Base-by-base conservation (phyloP, 2,329 filamentous ascomycete genomes). In the Pseudogymnoascus sp. region DNA sequence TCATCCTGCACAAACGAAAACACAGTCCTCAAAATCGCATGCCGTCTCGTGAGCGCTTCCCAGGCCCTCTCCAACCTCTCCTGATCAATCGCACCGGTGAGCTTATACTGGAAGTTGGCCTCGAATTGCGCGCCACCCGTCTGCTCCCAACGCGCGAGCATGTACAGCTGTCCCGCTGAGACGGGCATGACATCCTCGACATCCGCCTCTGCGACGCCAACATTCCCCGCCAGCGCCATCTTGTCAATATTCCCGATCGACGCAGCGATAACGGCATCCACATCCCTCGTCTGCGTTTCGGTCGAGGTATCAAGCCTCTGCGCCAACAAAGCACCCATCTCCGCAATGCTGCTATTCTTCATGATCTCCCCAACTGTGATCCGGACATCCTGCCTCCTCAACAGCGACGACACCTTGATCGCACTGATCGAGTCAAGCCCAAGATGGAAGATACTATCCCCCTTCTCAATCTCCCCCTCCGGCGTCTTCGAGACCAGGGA, bases 381-480 rank as follows among this genome's bases (percentile, higher is more conserved):
- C 5, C 73, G 71, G 6, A 95, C 70, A 0, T 77, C 80, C 35
- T 77, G 73, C 66, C 82, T 86, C 37, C 82, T 83, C 5, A 95
- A 75, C 9, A 90, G 75, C 0, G 85, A 80, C 4, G 84, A 82
- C 3, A 90, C 84, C 67, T 92, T 94, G 74, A 95, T 94, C 1
- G 89, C 88, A 65, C 86, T 94, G 70, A 96, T 94, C 0, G 90
- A 95, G 69, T 95, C 91, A 1, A 96, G 81, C 0, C 90, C 91
- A 1, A 95, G 78, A 63, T 92, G 84, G 71, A 92, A 94, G 10
- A 95, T 79, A 0, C 79, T 88, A 57, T 83, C 79, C 0, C 76
- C 74, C 57, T 76, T 77, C 2, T 74, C 72, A 58, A 95, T 86
- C 2, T 82, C 76, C 0, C 74, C 67, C 13, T 75, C 70, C 0